Evolutionary conservation across 345 rosid species (phyloP).

Genomic region (Eucalyptus sp.): DNA sequence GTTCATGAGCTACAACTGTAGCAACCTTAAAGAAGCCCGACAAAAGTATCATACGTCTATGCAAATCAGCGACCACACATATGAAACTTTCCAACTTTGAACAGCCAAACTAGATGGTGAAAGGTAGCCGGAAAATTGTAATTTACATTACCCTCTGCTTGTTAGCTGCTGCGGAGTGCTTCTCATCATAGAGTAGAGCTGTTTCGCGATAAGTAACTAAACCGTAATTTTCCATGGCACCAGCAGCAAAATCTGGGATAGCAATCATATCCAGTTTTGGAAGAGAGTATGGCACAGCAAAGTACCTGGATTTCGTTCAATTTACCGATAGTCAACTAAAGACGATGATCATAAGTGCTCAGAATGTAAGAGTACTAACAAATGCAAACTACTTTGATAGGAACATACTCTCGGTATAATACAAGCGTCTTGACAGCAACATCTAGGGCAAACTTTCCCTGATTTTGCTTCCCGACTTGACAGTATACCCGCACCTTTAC

Average conservation of each 20-base stretch:
- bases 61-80: not conserved
- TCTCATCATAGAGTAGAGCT: constrained; percentile 82
- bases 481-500: constrained; percentile 83
- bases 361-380: not conserved
- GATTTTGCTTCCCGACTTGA: constrained; percentile 79
- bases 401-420: constrained; percentile 67
- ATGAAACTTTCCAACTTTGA: not conserved
- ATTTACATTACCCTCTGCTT: constrained; percentile 65
- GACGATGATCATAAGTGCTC: not conserved
- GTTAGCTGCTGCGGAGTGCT: constrained; percentile 94
- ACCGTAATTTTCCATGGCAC: constrained; percentile 99
- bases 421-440: constrained; percentile 90
- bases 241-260: constrained; percentile 95
- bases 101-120: not conserved
- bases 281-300: constrained; percentile 79
- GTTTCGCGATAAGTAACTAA: constrained; percentile 92
- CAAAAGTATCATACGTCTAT: not conserved
- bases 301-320: constrained; percentile 40
- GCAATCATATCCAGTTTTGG: constrained; percentile 98
- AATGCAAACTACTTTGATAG: not conserved
- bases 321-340: not conserved
- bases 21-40: constrained; percentile 51
- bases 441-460: constrained; percentile 87
- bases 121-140: not conserved
- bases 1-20: constrained; percentile 94